Percentiles rank a stretch among this genome's conserved stretches.
Conservation (phyloP, 1,139 yeast genomes). For the Waltiozyma solani region DNA sequence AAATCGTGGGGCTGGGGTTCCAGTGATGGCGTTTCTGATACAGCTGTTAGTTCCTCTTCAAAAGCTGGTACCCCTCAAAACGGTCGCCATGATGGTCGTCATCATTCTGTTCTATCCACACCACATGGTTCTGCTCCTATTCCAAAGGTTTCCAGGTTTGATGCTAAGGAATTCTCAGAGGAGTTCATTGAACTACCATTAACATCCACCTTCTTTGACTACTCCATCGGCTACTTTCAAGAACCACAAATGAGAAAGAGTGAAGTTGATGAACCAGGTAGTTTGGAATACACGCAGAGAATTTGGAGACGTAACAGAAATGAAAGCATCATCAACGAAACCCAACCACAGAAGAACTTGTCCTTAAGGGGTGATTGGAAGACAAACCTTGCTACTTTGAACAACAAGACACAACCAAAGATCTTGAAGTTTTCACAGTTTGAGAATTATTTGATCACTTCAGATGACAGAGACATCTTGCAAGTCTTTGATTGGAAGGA, state of each 20-base stretch:
- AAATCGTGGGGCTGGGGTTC: constrained; percentile 16
- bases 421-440: constrained; percentile 78
- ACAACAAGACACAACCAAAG: constrained; percentile 74
- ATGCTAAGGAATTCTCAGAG: constrained; percentile 16
- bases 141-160: constrained; percentile 31
- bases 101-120: constrained; percentile 18
- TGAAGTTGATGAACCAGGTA: constrained; percentile 90
- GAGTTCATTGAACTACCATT: constrained; percentile 45
- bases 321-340: constrained; percentile 75
- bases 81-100: neutral
- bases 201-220: constrained; percentile 72
- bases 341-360: constrained; percentile 82
- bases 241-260: constrained; percentile 90
- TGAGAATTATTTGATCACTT: constrained; percentile 72
- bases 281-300: constrained; percentile 72
- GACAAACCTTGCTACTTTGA: constrained; percentile 46
- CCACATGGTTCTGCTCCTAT: constrained; percentile 41
- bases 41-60: neutral
- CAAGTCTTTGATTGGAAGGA: constrained; percentile 86
- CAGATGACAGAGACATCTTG: constrained; percentile 79
- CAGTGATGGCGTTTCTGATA: constrained; percentile 3
- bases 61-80: neutral
- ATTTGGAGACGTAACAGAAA: constrained; percentile 88
- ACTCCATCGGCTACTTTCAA: constrained; percentile 88
- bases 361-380: constrained; percentile 87